Evolutionary conservation across 805 yeast species (phyloP).

Genomic region (Starmerella ratchasimensis): DNA sequence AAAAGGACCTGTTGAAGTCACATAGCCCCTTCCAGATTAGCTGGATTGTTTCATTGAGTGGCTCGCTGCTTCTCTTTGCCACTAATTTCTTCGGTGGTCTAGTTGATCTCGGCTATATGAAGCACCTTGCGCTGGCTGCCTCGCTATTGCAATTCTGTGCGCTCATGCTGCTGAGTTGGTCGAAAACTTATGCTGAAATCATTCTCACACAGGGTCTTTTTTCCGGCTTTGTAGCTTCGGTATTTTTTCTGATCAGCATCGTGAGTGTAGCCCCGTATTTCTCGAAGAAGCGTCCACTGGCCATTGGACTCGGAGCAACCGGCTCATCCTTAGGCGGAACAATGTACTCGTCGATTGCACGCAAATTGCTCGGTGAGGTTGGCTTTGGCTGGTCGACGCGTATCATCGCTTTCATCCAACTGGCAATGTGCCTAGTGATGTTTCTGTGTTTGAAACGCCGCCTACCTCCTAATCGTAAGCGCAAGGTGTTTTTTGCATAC

Average conservation of each 20-base stretch:
- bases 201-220: constrained; percentile 40
- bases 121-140: constrained; percentile 19
- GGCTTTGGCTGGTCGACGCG: constrained; percentile 46
- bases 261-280: constrained; percentile 37
- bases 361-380: constrained; percentile 29
- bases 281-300: constrained; percentile 31
- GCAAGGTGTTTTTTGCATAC: constrained; percentile 20
- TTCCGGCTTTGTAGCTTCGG: constrained; percentile 33
- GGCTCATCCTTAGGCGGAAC: constrained; percentile 44
- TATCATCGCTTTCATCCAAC: constrained; percentile 34
- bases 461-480: constrained; percentile 21
- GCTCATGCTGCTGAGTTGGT: constrained; percentile 25
- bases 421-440: constrained; percentile 21
- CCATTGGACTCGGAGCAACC: constrained; percentile 34
- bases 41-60: constrained; percentile 19
- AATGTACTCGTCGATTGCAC: constrained; percentile 35
- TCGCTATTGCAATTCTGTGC: constrained; percentile 21
- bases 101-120: constrained; percentile 23
- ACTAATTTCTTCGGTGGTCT: constrained; percentile 23
- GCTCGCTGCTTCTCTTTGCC: constrained; percentile 13
- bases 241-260: constrained; percentile 34
- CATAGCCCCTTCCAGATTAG: constrained; percentile 17
- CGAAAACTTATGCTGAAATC: constrained; percentile 36
- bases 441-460: constrained; percentile 22
- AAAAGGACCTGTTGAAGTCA: constrained; percentile 4